These are phyloP conservation scores for Blastobotrys apis DNA, from an alignment of 1,139 yeast genomes.

Conservation along the genomic window DNA sequence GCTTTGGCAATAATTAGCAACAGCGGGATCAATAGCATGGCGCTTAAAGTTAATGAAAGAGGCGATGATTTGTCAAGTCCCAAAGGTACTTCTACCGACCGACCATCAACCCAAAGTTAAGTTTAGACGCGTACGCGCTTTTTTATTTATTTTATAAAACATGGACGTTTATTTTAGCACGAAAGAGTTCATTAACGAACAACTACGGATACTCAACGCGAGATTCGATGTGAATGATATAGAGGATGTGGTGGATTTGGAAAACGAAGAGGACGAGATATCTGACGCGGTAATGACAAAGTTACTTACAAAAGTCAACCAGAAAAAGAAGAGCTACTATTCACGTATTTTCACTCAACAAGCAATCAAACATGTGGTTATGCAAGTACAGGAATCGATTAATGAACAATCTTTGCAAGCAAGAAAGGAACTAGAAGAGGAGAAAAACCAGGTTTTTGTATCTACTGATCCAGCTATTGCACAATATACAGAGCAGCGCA, in stretches of 20 bases:
- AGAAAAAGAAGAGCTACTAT: conserved; percentile 17
- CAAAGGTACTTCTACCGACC: too few relatives aligned
- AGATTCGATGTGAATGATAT: conserved; percentile 11
- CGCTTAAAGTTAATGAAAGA: too few relatives aligned
- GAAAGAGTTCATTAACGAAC: conserved; percentile 21
- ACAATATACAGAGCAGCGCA: conserved; percentile 6
- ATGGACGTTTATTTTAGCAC: conserved; percentile 14
- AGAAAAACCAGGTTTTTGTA: conserved; percentile 10
- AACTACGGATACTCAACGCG: conserved; percentile 18
- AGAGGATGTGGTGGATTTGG: conserved; percentile 13
- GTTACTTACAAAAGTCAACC: conserved; percentile 18
- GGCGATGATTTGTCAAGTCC: too few relatives aligned
- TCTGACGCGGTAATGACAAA: conserved; percentile 12
- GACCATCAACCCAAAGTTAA: too few relatives aligned
- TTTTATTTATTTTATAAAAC: too few relatives aligned
- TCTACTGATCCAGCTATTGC: conserved; percentile 14
- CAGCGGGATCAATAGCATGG: too few relatives aligned
- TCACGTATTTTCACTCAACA: conserved; percentile 22
- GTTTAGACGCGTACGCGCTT: too few relatives aligned
- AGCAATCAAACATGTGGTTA: conserved; percentile 20
- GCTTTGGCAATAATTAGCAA: too few relatives aligned
- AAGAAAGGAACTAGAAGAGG: conserved; percentile 7
- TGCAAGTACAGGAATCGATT: conserved; percentile 19
- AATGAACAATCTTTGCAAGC: conserved; percentile 11
- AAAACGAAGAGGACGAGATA: conserved; percentile 8